These are phyloP conservation scores for Multifurca ochricompacta DNA, from an alignment of 768 basidiomycete species.

Conservation along the genomic window DNA sequence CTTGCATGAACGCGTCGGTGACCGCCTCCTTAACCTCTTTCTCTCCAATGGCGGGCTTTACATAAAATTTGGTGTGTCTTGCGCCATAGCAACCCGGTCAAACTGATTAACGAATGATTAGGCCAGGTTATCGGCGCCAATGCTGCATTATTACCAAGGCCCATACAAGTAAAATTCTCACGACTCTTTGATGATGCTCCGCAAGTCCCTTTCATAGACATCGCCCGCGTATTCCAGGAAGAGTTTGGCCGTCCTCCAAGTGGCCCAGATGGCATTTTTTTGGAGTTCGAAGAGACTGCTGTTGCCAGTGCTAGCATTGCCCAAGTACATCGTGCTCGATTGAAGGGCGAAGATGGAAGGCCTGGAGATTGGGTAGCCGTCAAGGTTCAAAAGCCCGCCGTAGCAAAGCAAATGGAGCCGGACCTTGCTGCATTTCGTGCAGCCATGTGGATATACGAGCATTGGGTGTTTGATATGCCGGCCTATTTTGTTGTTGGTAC, in stretches of 20 bases:
- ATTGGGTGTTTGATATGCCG: conserved; percentile 80
- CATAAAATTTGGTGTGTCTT: conserved; percentile 63
- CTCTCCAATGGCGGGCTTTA: conserved; percentile 79
- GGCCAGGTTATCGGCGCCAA: conserved; percentile 81
- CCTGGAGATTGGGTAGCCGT: conserved; percentile 72
- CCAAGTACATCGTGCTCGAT: conserved; percentile 79
- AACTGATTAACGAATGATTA: conserved; percentile 16
- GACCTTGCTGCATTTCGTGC: conserved; percentile 63
- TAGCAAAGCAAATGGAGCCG: conserved; percentile 80
- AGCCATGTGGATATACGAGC: conserved; percentile 75
- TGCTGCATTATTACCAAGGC: conserved; percentile 73
- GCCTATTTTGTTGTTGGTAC: conserved; percentile 70
- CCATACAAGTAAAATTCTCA: conserved; percentile 76
- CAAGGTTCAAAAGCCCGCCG: conserved; percentile 87
- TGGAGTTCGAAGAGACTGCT: conserved; percentile 65
- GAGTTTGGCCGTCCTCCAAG: conserved; percentile 63
- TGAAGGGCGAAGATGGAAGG: conserved; percentile 32
- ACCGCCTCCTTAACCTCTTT: conserved; percentile 67
- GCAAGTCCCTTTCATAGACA: conserved; percentile 64
- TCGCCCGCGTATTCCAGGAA: conserved; percentile 56
- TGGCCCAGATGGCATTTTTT: conserved; percentile 69
- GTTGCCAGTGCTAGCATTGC: conserved; percentile 88
- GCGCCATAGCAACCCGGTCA: conserved; percentile 13
- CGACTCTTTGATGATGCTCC: conserved; percentile 87
- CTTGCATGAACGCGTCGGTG: conserved; percentile 79